Conservation (phyloP, 2,329 filamentous ascomycete genomes). For the Ophiostoma perfectum region DNA sequence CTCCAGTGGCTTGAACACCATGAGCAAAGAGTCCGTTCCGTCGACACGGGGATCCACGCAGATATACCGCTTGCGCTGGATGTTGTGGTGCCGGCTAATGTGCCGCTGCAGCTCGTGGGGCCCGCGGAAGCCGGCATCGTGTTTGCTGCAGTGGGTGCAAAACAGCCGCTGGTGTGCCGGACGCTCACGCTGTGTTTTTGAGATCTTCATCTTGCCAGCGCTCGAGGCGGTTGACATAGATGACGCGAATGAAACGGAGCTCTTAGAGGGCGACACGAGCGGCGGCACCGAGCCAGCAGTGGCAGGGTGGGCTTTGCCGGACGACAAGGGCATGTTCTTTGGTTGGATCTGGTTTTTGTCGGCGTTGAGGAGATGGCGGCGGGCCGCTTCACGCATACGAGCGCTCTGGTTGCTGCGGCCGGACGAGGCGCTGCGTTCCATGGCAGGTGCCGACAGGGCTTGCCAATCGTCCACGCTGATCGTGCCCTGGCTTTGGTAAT, state of each 20-base stretch:
- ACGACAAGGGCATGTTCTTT: conserved; percentile 32
- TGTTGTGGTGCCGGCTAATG: conserved; percentile 58
- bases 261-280: background rate
- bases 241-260: conserved; percentile 21
- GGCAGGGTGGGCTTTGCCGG: background rate
- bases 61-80: conserved; percentile 50
- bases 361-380: conserved; percentile 40
- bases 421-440: conserved; percentile 41
- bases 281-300: background rate
- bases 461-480: conserved; percentile 35
- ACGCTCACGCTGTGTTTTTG: conserved; percentile 48
- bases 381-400: conserved; percentile 43
- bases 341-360: conserved; percentile 38
- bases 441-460: conserved; percentile 46
- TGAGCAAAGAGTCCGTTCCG: conserved; percentile 41
- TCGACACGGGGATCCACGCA: conserved; percentile 49
- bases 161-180: conserved; percentile 66
- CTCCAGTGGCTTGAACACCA: conserved; percentile 58
- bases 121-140: conserved; percentile 75
- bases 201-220: conserved; percentile 38
- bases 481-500: background rate
- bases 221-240: too few species aligned
- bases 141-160: conserved; percentile 64
- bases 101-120: conserved; percentile 76
- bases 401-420: conserved; percentile 26